Evolutionary conservation across 139 green algal species (phyloP).

Genomic region (Nannochloris sp.): DNA sequence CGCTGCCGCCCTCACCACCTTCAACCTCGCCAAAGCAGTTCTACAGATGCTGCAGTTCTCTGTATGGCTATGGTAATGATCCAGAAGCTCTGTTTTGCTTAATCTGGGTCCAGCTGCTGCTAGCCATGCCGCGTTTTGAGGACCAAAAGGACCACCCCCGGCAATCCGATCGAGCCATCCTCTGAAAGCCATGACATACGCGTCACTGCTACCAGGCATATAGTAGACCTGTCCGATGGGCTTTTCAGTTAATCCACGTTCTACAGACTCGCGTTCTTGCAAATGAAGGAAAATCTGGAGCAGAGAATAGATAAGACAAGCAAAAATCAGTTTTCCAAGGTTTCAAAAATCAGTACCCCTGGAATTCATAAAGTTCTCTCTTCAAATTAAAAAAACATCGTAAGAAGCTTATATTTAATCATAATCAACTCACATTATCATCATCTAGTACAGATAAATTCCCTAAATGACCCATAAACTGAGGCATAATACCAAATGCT

Average conservation of each 20-base stretch:
- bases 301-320: not conserved
- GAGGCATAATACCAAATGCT: conserved; percentile 16
- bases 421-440: no score
- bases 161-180: conserved; percentile 23
- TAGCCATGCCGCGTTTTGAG: conserved; percentile 25
- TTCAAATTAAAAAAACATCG: no score
- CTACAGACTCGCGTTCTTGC: conserved; percentile 23
- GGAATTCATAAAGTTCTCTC: no score
- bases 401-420: no score
- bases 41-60: conserved; percentile 14
- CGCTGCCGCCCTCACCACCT: not conserved
- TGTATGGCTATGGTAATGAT: conserved; percentile 26
- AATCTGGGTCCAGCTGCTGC: conserved; percentile 60
- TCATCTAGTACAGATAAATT: conserved; percentile 47
- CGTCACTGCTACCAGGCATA: conserved; percentile 33
- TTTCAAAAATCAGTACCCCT: no score
- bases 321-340: no score
- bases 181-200: conserved; percentile 36
- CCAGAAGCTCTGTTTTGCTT: conserved; percentile 42
- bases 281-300: not conserved
- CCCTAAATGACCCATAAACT: conserved; percentile 30
- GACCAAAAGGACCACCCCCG: conserved; percentile 38
- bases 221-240: conserved; percentile 33
- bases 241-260: conserved; percentile 17
- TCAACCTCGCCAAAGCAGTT: not conserved